Conservation (phyloP, 257 asterid genomes). For the Gynochthodes officinalis region DNA sequence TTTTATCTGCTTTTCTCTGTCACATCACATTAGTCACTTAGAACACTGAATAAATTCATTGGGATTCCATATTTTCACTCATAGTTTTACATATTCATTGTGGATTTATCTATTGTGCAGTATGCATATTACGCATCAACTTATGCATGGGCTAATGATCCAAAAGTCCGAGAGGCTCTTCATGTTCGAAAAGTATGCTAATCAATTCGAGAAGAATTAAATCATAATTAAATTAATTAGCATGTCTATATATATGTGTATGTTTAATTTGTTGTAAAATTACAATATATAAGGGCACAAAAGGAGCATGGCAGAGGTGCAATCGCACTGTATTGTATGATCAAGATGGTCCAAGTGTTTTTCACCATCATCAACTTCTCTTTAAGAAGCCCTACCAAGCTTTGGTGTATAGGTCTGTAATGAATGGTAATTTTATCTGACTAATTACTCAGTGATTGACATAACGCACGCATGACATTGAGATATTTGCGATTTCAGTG, state of each 20-base stretch:
- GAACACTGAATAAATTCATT: no score
- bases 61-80: no score
- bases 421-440: no score
- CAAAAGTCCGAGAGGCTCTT: slow-evolving; percentile 28
- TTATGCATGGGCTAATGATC: slow-evolving; percentile 25
- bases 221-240: no score
- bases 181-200: slow-evolving; percentile 19
- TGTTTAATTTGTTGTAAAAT: no score
- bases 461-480: no score
- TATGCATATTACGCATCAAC: not conserved
- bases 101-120: slow-evolving; percentile 4
- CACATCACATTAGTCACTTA: no score
- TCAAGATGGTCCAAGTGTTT: not conserved
- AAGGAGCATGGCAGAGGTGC: slow-evolving; percentile 23
- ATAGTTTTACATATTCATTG: no score
- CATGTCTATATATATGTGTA: no score
- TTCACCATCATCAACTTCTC: slow-evolving; percentile 18
- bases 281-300: slow-evolving; percentile 33
- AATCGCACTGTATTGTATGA: slow-evolving; percentile 9
- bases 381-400: not conserved
- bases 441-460: no score
- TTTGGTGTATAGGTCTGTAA: slow-evolving; percentile 21
- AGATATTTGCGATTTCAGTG: slow-evolving; percentile 8
- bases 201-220: no score
- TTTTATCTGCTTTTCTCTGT: no score